phyloP scores from a whole-genome alignment of 495 filamentous ascomycete genomes.

The Penicillium malachiteum region DNA sequence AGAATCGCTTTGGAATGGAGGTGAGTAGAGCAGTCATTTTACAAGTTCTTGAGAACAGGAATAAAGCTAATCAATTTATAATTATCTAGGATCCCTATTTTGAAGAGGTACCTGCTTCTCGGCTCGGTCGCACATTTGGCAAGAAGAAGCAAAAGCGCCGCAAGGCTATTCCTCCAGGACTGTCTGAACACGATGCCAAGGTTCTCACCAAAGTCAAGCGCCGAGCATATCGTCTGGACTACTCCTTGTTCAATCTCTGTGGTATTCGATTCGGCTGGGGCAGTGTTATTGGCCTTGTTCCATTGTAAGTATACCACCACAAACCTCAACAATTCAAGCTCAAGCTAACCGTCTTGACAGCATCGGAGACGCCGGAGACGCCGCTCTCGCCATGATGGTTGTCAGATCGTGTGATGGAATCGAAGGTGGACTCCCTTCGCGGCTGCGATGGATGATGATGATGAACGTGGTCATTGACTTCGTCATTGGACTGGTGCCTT shows the following conservation, averaged over 20 bases:
- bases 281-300: slow-evolving; percentile 76
- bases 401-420: slow-evolving; percentile 63
- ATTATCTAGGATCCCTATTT: slow-evolving; percentile 65
- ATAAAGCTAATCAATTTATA: slow-evolving; percentile 2
- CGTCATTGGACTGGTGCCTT: slow-evolving; percentile 75
- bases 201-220: slow-evolving; percentile 78
- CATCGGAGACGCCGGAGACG: slow-evolving; percentile 74
- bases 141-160: slow-evolving; percentile 64
- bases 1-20: slow-evolving; percentile 67
- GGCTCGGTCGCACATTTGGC: slow-evolving; percentile 55
- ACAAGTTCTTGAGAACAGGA: background rate
- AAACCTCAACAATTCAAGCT: background rate
- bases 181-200: slow-evolving; percentile 75
- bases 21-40: slow-evolving; percentile 42
- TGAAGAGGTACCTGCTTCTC: slow-evolving; percentile 67
- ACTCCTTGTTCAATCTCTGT: slow-evolving; percentile 70
- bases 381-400: slow-evolving; percentile 59
- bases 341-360: slow-evolving; percentile 34
- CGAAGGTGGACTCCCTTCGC: slow-evolving; percentile 65
- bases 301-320: slow-evolving; percentile 56
- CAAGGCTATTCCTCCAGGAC: slow-evolving; percentile 66
- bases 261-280: slow-evolving; percentile 82
- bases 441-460: slow-evolving; percentile 64
- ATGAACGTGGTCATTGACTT: slow-evolving; percentile 78
- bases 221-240: slow-evolving; percentile 79